A percentile compares a stretch with the other conserved stretches of the same genome.
These are phyloP conservation scores for Nicotiana benthamiana DNA, from an alignment of 257 asterid genomes.

Conservation along the genomic window DNA sequence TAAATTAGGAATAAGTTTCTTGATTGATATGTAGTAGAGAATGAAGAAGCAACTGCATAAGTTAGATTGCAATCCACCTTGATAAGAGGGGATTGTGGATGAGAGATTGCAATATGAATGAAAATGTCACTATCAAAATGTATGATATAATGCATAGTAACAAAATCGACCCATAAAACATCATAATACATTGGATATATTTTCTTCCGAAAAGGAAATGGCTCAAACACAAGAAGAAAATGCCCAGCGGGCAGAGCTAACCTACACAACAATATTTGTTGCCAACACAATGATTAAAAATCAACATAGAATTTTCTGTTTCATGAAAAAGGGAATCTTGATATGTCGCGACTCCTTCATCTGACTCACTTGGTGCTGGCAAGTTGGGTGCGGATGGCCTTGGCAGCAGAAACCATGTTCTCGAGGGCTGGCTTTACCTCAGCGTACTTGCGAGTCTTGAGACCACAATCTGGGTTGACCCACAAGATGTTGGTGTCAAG, in stretches of 20 bases:
- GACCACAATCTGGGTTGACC: background rate
- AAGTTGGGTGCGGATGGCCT: background rate
- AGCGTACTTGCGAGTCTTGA: background rate
- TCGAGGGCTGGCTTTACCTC: background rate
- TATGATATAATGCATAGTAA: background rate
- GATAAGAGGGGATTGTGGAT: background rate
- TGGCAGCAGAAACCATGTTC: background rate
- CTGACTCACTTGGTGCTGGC: background rate
- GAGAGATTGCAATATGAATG: background rate
- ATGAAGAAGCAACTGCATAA: no score
- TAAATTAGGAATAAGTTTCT: no score
- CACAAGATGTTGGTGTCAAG: background rate
- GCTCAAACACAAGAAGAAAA: background rate
- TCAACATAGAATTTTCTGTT: background rate
- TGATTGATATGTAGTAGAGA: no score
- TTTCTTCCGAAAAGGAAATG: background rate
- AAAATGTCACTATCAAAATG: background rate
- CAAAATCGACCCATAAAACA: no score
- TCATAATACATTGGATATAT: background rate
- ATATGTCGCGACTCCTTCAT: background rate
- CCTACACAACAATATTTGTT: background rate
- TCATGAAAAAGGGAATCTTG: background rate
- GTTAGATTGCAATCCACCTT: background rate
- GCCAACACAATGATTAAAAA: background rate
- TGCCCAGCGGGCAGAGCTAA: background rate